phyloP scores from a whole-genome alignment of 805 yeast species.

The Pichia deserticola region DNA sequence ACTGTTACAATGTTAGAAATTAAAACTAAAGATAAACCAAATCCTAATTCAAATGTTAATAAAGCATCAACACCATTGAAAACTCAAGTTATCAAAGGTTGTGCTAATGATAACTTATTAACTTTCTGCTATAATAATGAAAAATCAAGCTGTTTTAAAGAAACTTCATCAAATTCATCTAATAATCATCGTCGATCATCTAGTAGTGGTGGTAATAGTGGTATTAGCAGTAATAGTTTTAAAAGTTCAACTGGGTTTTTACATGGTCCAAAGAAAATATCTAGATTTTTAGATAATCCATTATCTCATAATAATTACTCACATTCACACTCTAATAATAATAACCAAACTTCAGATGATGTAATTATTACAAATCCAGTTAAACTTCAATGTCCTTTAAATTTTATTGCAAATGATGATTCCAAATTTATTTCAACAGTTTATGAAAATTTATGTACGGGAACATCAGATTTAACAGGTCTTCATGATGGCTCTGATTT shows the following conservation, averaged over 20 bases:
- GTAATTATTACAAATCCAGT: slow-evolving; percentile 30
- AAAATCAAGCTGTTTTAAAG: not conserved
- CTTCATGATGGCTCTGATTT: slow-evolving; percentile 12
- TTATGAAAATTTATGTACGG: slow-evolving; percentile 20
- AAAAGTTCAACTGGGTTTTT: slow-evolving; percentile 1
- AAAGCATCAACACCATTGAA: slow-evolving; percentile 28
- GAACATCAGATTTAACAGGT: slow-evolving; percentile 20
- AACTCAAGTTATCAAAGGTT: slow-evolving; percentile 51
- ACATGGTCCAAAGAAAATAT: slow-evolving; percentile 10
- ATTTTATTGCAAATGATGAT: slow-evolving; percentile 27
- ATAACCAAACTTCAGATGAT: slow-evolving; percentile 16
- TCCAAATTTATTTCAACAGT: slow-evolving; percentile 20
- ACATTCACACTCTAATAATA: not conserved
- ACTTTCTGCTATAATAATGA: slow-evolving; percentile 44
- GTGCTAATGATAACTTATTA: slow-evolving; percentile 54
- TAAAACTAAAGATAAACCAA: slow-evolving; percentile 42
- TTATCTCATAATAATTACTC: not conserved
- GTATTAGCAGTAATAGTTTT: not conserved
- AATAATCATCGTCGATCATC: not conserved
- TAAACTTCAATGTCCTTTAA: slow-evolving; percentile 30
- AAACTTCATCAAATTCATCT: not conserved
- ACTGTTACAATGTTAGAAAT: slow-evolving; percentile 55
- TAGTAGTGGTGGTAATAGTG: not conserved
- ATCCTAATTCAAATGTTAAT: slow-evolving; percentile 13
- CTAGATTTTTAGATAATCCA: slow-evolving; percentile 17